Evolutionary conservation across 1,139 yeast species (phyloP), one percentile per base, ranked within the genome.

Genomic region (Candida sanyaensis): DNA sequence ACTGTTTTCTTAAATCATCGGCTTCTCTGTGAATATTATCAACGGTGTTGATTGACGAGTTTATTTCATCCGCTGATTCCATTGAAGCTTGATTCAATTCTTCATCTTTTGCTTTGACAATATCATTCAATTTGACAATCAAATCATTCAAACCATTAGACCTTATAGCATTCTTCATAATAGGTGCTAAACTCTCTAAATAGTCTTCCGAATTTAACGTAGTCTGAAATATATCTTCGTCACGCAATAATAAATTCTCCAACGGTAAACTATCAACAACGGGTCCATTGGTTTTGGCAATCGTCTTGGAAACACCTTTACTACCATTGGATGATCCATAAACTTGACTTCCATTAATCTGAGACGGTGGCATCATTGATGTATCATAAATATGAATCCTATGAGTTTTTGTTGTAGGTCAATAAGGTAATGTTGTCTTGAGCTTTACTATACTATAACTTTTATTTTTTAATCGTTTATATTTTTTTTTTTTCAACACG

Each of bases 101-200:
- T 28, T 74, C 77, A 50, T 87, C 91, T 53, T 85, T 85, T 42
- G 75, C 73, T 46, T 72, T 65, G 10, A 84, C 86, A 41, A 85
- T 78, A 17, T 70, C 77, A 47, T 82, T 84, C 50, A 89, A 69
- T 50, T 73, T 77, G 30, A 69, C 73, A 40, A 86, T 72, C 50
- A 89, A 70, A 21, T 78, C 83, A 6, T 83, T 75, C 30, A 88
- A 72, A 0, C 83, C 76, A 54, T 83, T 75, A 23, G 75, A 68
- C 44, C 71, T 71, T 46, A 89, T 67, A n/a, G 92, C 86, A 21
- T 83, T 80, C 57, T 81, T 83, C 51, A 89, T 77, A n/a, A 88
- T 78, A 1, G 96, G 96, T 2, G 91, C 88, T 50, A 89, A 73
- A 64, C 87, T 89, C 55, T 89, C 96, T 38, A 89, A 67, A 61